Conservation (phyloP, 139 green algal species). For the Chlamydomonas sp. region DNA sequence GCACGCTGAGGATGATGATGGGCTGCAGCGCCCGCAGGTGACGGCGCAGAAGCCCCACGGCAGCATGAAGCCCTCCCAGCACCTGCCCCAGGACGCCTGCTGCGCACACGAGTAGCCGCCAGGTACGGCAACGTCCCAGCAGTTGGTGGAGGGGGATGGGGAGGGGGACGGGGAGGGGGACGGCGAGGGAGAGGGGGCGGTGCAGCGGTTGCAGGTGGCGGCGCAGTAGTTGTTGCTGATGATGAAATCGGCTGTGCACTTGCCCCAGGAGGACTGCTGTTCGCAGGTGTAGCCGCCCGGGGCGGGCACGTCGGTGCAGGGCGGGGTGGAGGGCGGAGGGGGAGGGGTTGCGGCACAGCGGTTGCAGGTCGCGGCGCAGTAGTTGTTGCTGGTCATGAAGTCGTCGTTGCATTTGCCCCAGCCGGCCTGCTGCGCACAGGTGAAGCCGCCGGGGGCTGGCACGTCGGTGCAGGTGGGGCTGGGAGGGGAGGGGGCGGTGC, state of each 20-base stretch:
- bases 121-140: conserved; percentile 22
- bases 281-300: too few species aligned
- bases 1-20: not conserved
- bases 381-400: too few species aligned
- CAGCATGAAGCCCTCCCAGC: not conserved
- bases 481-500: too few species aligned
- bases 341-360: not conserved
- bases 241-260: not conserved
- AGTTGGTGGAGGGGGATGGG: conserved; percentile 7
- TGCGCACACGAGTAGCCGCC: not conserved
- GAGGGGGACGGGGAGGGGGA: not conserved
- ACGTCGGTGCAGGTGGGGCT: conserved; percentile 36
- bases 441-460: not conserved
- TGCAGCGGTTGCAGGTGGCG: not conserved
- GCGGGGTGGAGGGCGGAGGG: too few species aligned
- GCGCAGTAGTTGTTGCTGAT: not conserved
- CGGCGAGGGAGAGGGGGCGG: too few species aligned
- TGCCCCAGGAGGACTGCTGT: not conserved
- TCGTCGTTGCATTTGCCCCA: conserved; percentile 1
- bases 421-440: conserved; percentile 6
- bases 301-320: too few species aligned
- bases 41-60: too few species aligned
- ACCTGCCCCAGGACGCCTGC: conserved; percentile 13
- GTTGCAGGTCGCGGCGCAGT: too few species aligned
- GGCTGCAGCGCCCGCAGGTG: too few species aligned